Evolutionary conservation across 1,284 basidiomycete genomes (phyloP).

Genomic region (Rhodotorula sp.): DNA sequence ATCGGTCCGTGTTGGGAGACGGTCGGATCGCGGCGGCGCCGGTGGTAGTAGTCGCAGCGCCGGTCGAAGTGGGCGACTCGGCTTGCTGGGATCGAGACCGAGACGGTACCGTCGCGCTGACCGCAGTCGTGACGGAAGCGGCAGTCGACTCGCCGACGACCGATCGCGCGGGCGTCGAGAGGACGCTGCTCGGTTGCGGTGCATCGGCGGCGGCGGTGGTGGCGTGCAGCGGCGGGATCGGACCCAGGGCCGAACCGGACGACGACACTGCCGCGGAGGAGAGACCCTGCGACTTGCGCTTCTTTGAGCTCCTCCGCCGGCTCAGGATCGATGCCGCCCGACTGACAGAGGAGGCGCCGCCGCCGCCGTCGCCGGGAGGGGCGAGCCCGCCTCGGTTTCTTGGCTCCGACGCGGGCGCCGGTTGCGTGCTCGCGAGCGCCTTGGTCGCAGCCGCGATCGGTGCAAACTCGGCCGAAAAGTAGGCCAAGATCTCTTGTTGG

Average conservation of each 20-base stretch:
- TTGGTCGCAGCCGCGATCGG: neutral
- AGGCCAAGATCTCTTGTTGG: slow-evolving; percentile 83
- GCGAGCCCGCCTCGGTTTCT: no score
- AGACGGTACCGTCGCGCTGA: slow-evolving; percentile 47
- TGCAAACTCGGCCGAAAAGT: slow-evolving; percentile 56
- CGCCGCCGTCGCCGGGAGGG: neutral
- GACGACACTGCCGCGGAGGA: neutral
- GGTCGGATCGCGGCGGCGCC: neutral
- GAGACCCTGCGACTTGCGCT: neutral
- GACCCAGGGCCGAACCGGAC: no score
- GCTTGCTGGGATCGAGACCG: slow-evolving; percentile 35
- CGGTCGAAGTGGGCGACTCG: neutral
- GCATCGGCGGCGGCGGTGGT: neutral
- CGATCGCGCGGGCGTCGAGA: slow-evolving; percentile 46
- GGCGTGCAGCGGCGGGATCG: neutral
- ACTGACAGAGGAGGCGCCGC: neutral
- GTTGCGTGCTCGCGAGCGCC: neutral
- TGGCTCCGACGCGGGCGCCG: neutral
- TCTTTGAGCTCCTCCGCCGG: slow-evolving; percentile 1
- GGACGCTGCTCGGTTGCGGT: neutral
- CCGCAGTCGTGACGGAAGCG: neutral
- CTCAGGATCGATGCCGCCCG: slow-evolving; percentile 8
- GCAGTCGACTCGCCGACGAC: neutral
- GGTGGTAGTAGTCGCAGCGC: neutral
- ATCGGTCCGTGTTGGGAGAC: slow-evolving; percentile 47